These are phyloP conservation scores for Malus hybrid DNA, from an alignment of 331 rosid species.

Conservation along the genomic window DNA sequence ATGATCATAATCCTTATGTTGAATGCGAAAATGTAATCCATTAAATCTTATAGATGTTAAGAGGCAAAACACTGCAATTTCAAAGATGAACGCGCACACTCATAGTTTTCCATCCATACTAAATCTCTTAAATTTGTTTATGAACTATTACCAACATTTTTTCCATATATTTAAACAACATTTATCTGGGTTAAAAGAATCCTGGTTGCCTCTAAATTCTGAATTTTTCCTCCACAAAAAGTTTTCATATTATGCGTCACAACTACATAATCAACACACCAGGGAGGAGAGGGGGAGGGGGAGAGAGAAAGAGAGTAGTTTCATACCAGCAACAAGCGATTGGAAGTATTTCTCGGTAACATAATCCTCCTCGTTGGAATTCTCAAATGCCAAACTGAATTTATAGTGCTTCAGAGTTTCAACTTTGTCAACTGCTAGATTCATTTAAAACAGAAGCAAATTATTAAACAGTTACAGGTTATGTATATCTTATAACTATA, in stretches of 20 bases:
- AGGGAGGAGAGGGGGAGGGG: not conserved
- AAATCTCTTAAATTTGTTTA: not conserved
- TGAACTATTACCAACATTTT: not conserved
- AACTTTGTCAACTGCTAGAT: constrained; percentile 72
- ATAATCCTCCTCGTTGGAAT: constrained; percentile 97
- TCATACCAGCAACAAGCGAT: constrained; percentile 94
- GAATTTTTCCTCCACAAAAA: not conserved
- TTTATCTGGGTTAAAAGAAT: not conserved
- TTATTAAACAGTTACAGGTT: not conserved
- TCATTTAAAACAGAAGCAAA: not conserved
- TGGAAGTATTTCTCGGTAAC: constrained; percentile 96
- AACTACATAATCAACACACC: constrained; percentile 8
- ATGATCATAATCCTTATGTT: not conserved
- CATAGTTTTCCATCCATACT: not conserved
- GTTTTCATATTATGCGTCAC: constrained; percentile 2
- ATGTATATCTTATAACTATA: not conserved
- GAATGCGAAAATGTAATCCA: not conserved
- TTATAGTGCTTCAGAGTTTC: constrained; percentile 77
- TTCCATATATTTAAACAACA: not conserved
- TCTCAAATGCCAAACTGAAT: constrained; percentile 95
- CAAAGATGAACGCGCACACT: not conserved
- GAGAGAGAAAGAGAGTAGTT: constrained; percentile 13
- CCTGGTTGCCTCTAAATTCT: not conserved
- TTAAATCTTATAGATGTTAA: not conserved
- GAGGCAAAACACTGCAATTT: not conserved